Conservation (phyloP, 148 eudicot genomes). For the Vaccinium macrocarpon region DNA sequence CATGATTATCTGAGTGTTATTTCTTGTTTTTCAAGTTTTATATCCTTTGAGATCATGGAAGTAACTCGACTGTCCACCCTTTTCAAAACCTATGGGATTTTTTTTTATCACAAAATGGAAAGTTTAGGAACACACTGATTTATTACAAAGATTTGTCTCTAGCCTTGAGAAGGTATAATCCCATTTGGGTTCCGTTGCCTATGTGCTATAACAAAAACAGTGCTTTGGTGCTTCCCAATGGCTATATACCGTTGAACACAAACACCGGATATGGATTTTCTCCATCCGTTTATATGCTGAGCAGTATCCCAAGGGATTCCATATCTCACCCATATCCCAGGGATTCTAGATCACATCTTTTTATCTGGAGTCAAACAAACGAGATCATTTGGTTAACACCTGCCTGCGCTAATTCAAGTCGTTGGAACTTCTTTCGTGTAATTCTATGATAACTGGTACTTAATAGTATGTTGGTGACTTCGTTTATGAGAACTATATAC, state of each 20-base stretch:
- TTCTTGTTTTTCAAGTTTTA: not conserved
- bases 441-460: not conserved
- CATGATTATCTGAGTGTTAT: not conserved
- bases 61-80: not conserved
- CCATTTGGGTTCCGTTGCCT: no score
- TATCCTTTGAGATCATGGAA: not conserved
- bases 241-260: no score
- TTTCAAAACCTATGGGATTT: not conserved
- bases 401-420: not conserved
- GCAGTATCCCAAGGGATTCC: no score
- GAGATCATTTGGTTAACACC: not conserved
- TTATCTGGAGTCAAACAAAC: no score
- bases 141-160: not conserved
- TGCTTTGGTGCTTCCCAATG: no score
- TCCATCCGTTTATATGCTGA: no score
- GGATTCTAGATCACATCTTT: no score
- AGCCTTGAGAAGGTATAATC: not conserved
- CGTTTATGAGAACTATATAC: not conserved
- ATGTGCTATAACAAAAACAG: no score
- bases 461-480: not conserved
- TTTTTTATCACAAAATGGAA: not conserved
- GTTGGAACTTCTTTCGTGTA: slow-evolving; percentile 1
- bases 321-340: no score
- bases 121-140: not conserved
- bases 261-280: no score